phyloP scores from a whole-genome alignment of 306 rosid species.

The Sophora flavescens region DNA sequence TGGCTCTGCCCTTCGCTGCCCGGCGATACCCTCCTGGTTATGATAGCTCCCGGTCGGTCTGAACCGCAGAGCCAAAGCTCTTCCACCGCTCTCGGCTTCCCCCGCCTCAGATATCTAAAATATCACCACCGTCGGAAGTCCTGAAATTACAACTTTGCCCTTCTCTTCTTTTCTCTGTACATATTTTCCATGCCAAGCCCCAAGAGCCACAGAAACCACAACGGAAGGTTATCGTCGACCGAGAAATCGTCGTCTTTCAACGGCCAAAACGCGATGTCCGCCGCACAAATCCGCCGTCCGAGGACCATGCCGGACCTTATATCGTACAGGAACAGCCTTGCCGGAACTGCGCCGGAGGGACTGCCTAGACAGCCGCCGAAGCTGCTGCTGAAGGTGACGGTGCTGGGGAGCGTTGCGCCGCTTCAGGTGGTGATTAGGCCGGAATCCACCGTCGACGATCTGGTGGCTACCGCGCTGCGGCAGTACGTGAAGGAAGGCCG shows the following conservation, averaged over 20 bases:
- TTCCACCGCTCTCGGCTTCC: slow-evolving; percentile 72
- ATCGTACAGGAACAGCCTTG: slow-evolving; percentile 34
- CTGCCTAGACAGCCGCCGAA: slow-evolving; percentile 67
- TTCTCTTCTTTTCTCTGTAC: not conserved
- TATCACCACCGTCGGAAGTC: not conserved
- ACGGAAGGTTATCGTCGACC: slow-evolving; percentile 43
- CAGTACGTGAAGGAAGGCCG: slow-evolving; percentile 80
- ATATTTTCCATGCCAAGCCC: slow-evolving; percentile 63
- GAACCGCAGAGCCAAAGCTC: slow-evolving; percentile 64
- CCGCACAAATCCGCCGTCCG: slow-evolving; percentile 67
- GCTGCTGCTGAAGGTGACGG: slow-evolving; percentile 77
- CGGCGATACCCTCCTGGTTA: slow-evolving; percentile 49
- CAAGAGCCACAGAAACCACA: slow-evolving; percentile 54
- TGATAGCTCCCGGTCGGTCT: slow-evolving; percentile 53
- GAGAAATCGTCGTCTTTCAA: slow-evolving; percentile 74
- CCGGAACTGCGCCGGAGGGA: slow-evolving; percentile 41
- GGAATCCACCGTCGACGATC: slow-evolving; percentile 68
- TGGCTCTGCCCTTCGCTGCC: not conserved
- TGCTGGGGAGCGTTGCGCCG: slow-evolving; percentile 78
- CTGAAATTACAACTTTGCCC: slow-evolving; percentile 14
- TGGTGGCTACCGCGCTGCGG: slow-evolving; percentile 57
- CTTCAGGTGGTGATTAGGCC: slow-evolving; percentile 70
- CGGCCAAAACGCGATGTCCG: slow-evolving; percentile 32
- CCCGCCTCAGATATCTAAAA: slow-evolving; percentile 53
- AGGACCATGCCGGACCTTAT: slow-evolving; percentile 71